Percentiles rank a stretch among this genome's conserved stretches.
Conservation (phyloP, 2,329 filamentous ascomycete genomes). For the Beauveria australis region DNA sequence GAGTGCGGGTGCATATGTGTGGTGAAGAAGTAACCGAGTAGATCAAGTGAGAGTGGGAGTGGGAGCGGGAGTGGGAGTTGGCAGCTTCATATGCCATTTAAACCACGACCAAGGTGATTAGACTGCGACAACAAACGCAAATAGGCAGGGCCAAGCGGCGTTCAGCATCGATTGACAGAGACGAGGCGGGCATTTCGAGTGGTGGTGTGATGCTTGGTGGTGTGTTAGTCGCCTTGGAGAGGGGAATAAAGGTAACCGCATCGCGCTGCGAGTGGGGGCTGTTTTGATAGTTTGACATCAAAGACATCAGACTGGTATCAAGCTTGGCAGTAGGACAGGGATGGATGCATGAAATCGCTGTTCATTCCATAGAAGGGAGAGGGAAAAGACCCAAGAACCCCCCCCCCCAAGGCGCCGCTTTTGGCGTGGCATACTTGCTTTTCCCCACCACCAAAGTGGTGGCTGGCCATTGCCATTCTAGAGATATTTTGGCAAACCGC, state of each 20-base stretch:
- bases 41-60: neutral
- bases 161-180: neutral
- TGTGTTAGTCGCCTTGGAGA: neutral
- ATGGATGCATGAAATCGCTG: neutral
- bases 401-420: neutral
- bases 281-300: neutral
- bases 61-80: neutral
- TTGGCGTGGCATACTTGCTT: neutral
- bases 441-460: neutral
- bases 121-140: neutral
- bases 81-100: neutral
- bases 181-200: neutral
- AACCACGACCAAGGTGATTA: neutral
- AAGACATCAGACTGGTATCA: neutral
- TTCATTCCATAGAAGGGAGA: too few species aligned
- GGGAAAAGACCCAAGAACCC: neutral
- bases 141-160: constrained; percentile 2
- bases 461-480: neutral
- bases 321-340: neutral
- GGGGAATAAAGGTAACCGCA: neutral
- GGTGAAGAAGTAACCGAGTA: neutral
- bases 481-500: neutral
- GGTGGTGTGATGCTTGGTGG: neutral
- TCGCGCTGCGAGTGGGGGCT: neutral
- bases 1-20: neutral